These are phyloP conservation scores for Leccinum pallidistipes DNA, from an alignment of 1,284 basidiomycete genomes.

Conservation along the genomic window DNA sequence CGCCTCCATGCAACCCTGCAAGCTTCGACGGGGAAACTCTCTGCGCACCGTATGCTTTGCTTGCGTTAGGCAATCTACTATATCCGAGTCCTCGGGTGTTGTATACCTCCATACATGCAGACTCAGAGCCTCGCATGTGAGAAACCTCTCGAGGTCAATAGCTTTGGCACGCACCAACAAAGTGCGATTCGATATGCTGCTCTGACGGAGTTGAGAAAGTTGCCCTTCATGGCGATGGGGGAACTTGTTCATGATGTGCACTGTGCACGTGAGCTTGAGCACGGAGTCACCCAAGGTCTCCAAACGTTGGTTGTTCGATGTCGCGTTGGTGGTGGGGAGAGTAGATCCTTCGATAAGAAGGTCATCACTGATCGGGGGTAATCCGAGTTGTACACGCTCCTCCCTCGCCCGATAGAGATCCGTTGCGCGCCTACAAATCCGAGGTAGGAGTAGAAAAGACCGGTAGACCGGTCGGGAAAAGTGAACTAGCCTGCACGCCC, in stretches of 20 bases:
- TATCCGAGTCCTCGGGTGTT: constrained; percentile 37
- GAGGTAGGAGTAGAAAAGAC: constrained; percentile 59
- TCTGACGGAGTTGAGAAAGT: constrained; percentile 61
- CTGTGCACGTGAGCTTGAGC: constrained; percentile 71
- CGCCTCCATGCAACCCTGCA: constrained; percentile 87
- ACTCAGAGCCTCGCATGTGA: constrained; percentile 59
- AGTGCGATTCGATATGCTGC: constrained; percentile 66
- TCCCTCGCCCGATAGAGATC: constrained; percentile 60
- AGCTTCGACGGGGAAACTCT: constrained; percentile 60
- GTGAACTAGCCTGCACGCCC: constrained; percentile 50
- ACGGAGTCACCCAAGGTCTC: constrained; percentile 86
- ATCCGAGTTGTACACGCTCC: constrained; percentile 50
- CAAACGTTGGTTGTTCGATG: constrained; percentile 78
- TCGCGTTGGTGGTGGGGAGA: constrained; percentile 58
- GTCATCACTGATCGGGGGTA: constrained; percentile 57
- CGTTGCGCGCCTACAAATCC: constrained; percentile 63
- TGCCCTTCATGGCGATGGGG: constrained; percentile 82
- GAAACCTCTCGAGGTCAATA: constrained; percentile 58
- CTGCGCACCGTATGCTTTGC: constrained; percentile 35
- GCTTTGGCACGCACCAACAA: constrained; percentile 66
- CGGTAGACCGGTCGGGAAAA: constrained; percentile 48
- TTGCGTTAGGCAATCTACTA: constrained; percentile 27
- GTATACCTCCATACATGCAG: constrained; percentile 63
- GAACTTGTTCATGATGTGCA: constrained; percentile 73
- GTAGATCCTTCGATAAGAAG: constrained; percentile 73